Percentiles rank a stretch among this genome's conserved stretches.
phyloP scores from a whole-genome alignment of 208 protist species.

The Acanthamoeba lenticulata region DNA sequence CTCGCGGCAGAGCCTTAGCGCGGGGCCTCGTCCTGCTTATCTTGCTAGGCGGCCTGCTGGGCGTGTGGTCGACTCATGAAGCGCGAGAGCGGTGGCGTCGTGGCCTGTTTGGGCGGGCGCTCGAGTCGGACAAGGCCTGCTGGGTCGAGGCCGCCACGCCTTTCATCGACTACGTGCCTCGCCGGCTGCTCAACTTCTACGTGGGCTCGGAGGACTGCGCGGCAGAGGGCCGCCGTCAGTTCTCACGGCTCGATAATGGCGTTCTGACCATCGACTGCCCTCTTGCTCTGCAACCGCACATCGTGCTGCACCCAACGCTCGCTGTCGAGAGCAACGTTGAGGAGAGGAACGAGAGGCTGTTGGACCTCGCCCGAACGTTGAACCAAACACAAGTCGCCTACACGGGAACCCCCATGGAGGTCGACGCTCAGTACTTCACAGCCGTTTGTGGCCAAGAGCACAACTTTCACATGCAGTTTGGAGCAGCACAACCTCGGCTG shows the following conservation, averaged over 20 bases:
- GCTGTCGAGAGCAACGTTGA: neutral
- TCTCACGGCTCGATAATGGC: neutral
- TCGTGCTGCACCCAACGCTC: neutral
- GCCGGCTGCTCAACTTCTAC: neutral
- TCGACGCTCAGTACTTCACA: neutral
- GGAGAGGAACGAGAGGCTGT: neutral
- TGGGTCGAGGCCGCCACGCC: neutral
- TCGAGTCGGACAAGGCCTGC: neutral
- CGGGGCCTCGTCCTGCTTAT: neutral
- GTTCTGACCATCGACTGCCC: neutral
- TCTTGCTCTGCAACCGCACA: neutral
- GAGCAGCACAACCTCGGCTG: too few relatives aligned
- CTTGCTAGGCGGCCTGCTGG: neutral
- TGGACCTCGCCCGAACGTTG: neutral
- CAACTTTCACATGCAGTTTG: neutral
- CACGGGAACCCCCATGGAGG: neutral
- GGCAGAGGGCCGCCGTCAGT: neutral
- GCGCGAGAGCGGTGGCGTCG: neutral
- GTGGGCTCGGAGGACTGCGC: neutral
- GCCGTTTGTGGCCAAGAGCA: neutral
- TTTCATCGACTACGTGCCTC: neutral
- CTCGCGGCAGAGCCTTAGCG: too few relatives aligned
- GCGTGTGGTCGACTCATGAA: neutral
- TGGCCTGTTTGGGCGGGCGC: neutral
- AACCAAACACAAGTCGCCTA: neutral